These are phyloP conservation scores for Crithidia acanthocephali DNA, from an alignment of 208 protist genomes.

Conservation along the genomic window DNA sequence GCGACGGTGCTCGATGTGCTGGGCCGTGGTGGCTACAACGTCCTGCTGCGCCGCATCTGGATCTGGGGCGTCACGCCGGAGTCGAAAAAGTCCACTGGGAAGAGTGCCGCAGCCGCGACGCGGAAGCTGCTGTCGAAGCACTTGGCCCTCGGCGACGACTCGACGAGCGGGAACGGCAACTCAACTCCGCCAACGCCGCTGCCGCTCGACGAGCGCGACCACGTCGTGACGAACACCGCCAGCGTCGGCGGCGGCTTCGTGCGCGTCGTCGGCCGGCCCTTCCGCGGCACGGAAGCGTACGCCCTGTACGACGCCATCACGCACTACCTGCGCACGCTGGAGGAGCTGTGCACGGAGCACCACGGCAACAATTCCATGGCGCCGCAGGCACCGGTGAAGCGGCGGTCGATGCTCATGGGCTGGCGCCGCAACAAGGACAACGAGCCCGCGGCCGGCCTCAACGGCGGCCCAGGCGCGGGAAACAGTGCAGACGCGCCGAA, in stretches of 20 bases:
- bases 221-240: constrained; percentile 18
- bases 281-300: constrained; percentile 45
- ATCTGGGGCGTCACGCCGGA: constrained; percentile 54
- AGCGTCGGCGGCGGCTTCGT: constrained; percentile 4
- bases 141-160: constrained; percentile 9
- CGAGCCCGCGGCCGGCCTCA: background rate
- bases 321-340: constrained; percentile 49
- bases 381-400: constrained; percentile 10
- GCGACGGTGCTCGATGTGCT: constrained; percentile 36
- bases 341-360: constrained; percentile 36
- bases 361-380: constrained; percentile 16
- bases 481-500: background rate
- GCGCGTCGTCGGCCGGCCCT: constrained; percentile 29
- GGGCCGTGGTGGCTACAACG: constrained; percentile 40
- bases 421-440: constrained; percentile 23
- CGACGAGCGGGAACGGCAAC: background rate
- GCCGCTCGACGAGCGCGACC: background rate
- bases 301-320: constrained; percentile 65
- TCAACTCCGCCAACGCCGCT: background rate
- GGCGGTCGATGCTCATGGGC: constrained; percentile 23
- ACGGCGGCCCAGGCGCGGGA: background rate
- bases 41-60: constrained; percentile 56
- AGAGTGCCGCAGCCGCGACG: background rate
- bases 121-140: constrained; percentile 19
- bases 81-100: constrained; percentile 1